These are phyloP conservation scores for Rutstroemia sp. DNA, from an alignment of 2,329 filamentous ascomycete genomes.

Conservation along the genomic window DNA sequence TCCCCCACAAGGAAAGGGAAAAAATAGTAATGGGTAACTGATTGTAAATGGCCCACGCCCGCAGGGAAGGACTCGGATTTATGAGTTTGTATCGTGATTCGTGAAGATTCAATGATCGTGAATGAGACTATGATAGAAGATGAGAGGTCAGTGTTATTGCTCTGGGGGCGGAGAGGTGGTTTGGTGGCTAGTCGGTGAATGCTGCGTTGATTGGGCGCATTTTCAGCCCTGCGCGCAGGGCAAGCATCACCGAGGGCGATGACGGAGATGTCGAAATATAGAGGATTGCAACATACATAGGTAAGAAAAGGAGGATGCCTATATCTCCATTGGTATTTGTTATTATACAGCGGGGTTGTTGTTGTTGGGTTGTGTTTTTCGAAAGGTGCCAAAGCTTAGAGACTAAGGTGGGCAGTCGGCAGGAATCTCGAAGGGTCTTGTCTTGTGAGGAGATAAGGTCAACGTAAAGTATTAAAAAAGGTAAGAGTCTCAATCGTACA, in stretches of 20 bases:
- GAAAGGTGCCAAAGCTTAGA: neutral
- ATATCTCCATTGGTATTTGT: neutral
- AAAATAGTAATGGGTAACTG: neutral
- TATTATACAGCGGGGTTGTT: conserved; percentile 3
- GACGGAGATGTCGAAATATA: conserved; percentile 11
- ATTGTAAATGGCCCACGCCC: conserved; percentile 3
- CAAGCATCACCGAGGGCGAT: neutral
- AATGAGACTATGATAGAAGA: conserved; percentile 13
- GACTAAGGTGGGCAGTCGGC: neutral
- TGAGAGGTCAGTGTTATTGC: conserved; percentile 9
- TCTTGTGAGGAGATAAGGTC: neutral
- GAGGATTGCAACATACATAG: conserved; percentile 13
- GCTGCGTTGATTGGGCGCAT: conserved; percentile 1
- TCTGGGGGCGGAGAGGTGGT: neutral
- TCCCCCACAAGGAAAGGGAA: conserved; percentile 14
- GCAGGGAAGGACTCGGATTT: conserved; percentile 7
- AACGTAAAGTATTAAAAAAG: conserved; percentile 14
- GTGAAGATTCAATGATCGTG: conserved; percentile 12
- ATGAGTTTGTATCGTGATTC: conserved; percentile 19
- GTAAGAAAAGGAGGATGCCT: neutral
- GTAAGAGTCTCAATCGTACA: conserved; percentile 14
- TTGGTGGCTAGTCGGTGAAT: conserved; percentile 2
- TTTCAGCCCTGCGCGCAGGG: conserved; percentile 5
- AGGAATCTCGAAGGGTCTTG: neutral
- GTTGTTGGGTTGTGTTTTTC: conserved; percentile 8